Evolutionary conservation across 169 alveolate species (phyloP).

Genomic region (Toxoplasma gondii): DNA sequence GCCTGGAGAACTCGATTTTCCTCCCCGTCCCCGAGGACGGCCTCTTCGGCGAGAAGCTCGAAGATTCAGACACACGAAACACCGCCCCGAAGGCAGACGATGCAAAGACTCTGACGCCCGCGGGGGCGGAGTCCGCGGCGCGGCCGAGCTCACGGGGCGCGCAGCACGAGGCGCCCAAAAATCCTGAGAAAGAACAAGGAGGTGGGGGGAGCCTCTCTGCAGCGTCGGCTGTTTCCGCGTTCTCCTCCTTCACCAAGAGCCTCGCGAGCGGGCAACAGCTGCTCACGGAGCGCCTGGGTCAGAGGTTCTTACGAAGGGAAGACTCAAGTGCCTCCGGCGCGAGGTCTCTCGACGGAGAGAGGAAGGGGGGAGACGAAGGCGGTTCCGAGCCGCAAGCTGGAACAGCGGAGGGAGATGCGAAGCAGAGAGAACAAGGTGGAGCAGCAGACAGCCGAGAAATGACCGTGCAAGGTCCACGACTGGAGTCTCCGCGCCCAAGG

Average conservation of each 20-base stretch:
- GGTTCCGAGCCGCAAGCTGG: background rate
- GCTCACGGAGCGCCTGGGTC: background rate
- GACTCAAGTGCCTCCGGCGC: background rate
- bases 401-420: background rate
- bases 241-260: conserved; percentile 4
- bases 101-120: background rate
- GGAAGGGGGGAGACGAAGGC: background rate
- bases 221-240: background rate
- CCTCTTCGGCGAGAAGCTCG: background rate
- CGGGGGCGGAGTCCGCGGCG: background rate
- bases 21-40: conserved; percentile 48
- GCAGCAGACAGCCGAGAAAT: background rate
- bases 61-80: background rate
- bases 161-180: background rate
- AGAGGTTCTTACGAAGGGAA: background rate
- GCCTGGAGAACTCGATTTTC: conserved; percentile 59
- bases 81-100: background rate
- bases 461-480: too few species aligned
- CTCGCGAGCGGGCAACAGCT: background rate
- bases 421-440: background rate
- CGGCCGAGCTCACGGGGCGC: background rate
- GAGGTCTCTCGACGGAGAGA: background rate
- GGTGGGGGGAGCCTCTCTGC: background rate
- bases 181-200: too few species aligned
- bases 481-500: too few species aligned